These are phyloP conservation scores for Leptographium lundbergii DNA, from an alignment of 2,329 filamentous ascomycete species.

Conservation along the genomic window DNA sequence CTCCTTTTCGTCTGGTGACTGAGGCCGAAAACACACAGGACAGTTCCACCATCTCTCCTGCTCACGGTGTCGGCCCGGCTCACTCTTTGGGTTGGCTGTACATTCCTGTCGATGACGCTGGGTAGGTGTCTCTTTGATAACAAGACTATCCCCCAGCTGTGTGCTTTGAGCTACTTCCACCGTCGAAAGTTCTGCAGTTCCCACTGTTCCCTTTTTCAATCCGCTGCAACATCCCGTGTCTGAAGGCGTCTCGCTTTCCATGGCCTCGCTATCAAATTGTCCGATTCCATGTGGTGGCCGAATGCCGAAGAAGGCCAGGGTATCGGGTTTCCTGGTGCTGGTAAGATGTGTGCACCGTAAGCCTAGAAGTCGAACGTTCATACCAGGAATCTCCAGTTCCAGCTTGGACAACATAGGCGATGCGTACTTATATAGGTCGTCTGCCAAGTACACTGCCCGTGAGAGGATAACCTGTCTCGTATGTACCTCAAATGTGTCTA, in stretches of 20 bases:
- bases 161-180: neutral
- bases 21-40: conserved; percentile 72
- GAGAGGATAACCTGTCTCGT: conserved; percentile 69
- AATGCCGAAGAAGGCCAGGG: conserved; percentile 68
- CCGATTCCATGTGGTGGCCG: conserved; percentile 19
- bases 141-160: neutral
- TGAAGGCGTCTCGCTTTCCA: neutral
- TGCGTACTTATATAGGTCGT: conserved; percentile 72
- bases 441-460: conserved; percentile 56
- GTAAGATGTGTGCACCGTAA: conserved; percentile 78
- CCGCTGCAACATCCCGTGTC: neutral
- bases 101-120: neutral
- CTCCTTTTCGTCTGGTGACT: conserved; percentile 56
- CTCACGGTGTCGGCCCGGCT: neutral
- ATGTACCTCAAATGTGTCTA: conserved; percentile 86
- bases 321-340: conserved; percentile 68
- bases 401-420: conserved; percentile 75
- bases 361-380: conserved; percentile 78
- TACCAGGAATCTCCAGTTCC: conserved; percentile 66
- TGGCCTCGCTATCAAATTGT: conserved; percentile 10
- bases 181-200: neutral
- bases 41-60: conserved; percentile 58
- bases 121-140: neutral
- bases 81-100: neutral
- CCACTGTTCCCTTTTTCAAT: neutral